Evolutionary conservation across 1,284 basidiomycete genomes (phyloP), one percentile per base, ranked within the genome.

Genomic region (Psilocybe mexicana): DNA sequence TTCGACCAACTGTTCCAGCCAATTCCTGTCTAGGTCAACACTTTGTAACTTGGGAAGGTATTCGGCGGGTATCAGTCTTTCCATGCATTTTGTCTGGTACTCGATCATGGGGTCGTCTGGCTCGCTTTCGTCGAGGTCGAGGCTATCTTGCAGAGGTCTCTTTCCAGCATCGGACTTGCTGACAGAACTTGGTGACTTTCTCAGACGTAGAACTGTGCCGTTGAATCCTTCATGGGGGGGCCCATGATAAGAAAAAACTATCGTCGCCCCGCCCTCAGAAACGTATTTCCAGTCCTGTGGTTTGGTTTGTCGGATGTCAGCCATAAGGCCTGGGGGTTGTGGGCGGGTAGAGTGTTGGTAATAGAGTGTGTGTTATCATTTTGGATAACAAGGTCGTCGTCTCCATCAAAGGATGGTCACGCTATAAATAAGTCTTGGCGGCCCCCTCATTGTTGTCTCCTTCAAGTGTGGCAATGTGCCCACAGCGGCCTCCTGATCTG

Each of bases 231-330:
- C 70, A 57, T 79, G 71, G 12, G 69, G 35, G 33, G 81, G 74
- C 0, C 93, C 92, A 10, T 69, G 66, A 69, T 94, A 96, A 6
- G 88, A 86, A 72, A 94, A 93, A 24, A 96, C 92, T 62, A 93
- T 85, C 7, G 92, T 90, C 7, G 92, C 89, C n/a, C 91, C 92
- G 12, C 94, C 94, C 74, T 96, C 94, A 1, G 92, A 87, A 30
- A 94, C 76, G 69, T 96, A 97, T 59, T 72, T 75, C 94, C 94
- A 96, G 69, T 93, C 78, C 5, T 69, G 64, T 0, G 87, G 81
- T 18, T 68, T 69, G 7, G 81, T 87, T 38, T 78, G 69, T 1
- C 71, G 61, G 52, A 76, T 64, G 43, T 61, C 60, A 35, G 61
- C 53, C 66, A 69, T 70, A 38, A 36, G 26, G 24, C n/a, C 10